Percentiles rank a stretch among this genome's conserved stretches.
phyloP scores from a whole-genome alignment of 2,329 filamentous ascomycete species.

The Camillea tinctor region DNA sequence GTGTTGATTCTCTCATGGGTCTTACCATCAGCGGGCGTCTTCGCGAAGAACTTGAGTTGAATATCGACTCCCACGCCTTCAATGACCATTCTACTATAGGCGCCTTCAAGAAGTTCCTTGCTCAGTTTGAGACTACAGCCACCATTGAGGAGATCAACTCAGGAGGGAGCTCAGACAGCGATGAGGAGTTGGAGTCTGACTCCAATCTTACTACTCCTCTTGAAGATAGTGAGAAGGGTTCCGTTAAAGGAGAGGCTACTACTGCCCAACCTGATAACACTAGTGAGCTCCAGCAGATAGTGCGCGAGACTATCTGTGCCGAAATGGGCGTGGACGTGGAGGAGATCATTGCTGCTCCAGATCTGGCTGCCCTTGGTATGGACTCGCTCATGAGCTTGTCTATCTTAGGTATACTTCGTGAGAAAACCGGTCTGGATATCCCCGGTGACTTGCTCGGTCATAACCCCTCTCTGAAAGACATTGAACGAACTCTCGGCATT shows the following conservation, averaged over 20 bases:
- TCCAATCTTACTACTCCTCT: constrained; percentile 53
- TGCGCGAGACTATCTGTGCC: constrained; percentile 66
- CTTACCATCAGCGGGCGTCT: constrained; percentile 57
- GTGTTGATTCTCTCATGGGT: constrained; percentile 61
- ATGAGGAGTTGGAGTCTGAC: constrained; percentile 47
- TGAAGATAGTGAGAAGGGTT: constrained; percentile 52
- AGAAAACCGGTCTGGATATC: constrained; percentile 52
- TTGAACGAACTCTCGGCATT: constrained; percentile 62
- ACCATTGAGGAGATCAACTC: constrained; percentile 36
- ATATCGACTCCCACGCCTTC: constrained; percentile 52
- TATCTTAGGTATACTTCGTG: constrained; percentile 53
- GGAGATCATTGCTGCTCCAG: constrained; percentile 55
- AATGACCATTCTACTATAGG: constrained; percentile 55
- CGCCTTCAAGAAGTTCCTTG: constrained; percentile 47
- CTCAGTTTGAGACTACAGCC: constrained; percentile 33
- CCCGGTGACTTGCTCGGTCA: constrained; percentile 61
- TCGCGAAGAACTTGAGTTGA: constrained; percentile 56
- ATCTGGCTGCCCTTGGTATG: constrained; percentile 57
- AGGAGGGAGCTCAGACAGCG: constrained; percentile 38
- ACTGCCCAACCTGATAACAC: constrained; percentile 38
- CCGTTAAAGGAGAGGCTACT: constrained; percentile 40
- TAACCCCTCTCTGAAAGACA: constrained; percentile 62
- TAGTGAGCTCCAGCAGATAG: constrained; percentile 47
- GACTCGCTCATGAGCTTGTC: constrained; percentile 59
- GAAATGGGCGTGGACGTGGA: constrained; percentile 71